Base-by-base conservation (phyloP, 352 stramenopile species). In the Phytopythium ostracodes region DNA sequence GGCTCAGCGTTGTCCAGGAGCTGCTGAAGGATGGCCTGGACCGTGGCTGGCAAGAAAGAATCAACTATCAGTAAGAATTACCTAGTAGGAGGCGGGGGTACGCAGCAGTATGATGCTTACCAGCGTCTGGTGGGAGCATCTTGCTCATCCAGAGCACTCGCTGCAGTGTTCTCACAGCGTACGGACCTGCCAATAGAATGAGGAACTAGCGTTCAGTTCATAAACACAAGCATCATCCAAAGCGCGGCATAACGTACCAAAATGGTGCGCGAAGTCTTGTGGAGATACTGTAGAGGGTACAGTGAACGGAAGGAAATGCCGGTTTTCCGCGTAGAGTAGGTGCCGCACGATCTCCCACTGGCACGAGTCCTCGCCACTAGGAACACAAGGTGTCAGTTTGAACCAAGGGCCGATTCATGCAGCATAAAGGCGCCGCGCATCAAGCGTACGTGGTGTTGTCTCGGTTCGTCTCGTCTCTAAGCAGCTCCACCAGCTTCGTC, bases 1-100 rank as follows among this genome's bases (percentile, higher is more conserved):
- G 40, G 25, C 53, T 36, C 27, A 51, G 59, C 42, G n/a, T 60
- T 70, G 10, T 55, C 63, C 72, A 72, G 76, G 5, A 84, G 31
- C 35, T 75, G 52, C 8, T 67, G 61, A 20, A 84, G 24, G 60
- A 84, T 54, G 12, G 22, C 35, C 46, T 59, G 35, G 4, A 59
- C 25, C n/a, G n/a, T 33, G 17, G 14, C 53, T 59, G 33, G 7
- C 25, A 54, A 22, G 6, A n/a, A 25, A 15, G 31, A 2, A 42
- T 20, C 20, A 56, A 18, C 12, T 10, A 33, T 22, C n/a, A 18
- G 18, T 27, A 6, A 38, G 25, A 24, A 36, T 5, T 0, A 15
- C 1, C 18, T 36, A 2, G 7, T 3, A 0, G 12, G 25, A n/a
- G 25, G 0, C 17, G 11, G 4, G 6, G 10, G 10, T 10, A 15